Base-by-base conservation (phyloP, 2,329 filamentous ascomycete genomes). In the Aspergillus novoparasiticus region DNA sequence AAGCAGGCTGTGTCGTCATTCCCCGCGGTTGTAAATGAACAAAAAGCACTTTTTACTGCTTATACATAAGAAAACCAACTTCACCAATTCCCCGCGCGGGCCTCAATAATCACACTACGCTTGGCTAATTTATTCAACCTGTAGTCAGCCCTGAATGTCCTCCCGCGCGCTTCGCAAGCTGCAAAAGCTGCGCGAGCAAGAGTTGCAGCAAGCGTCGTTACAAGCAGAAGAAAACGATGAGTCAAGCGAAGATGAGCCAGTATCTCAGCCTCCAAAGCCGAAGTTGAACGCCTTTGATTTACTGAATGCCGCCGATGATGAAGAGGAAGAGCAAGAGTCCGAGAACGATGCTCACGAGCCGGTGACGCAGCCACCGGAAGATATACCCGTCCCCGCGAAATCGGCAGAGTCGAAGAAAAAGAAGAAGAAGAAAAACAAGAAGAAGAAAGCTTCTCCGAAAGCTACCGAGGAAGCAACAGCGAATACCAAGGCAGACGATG, bases 101-200 rank as follows among this genome's bases (percentile, higher is more conserved):
- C 14, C 16, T 30, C 26, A 11, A 19, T 3, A 19, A 28, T 32
- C 26, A n/a, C 16, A 50, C 16, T 50, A 26, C 14, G 14, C 16
- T 50, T 32, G 28, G 30, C 21, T 21, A 5, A 32, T 30, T 16
- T 8, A 2, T 34, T 19, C 4, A 30, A 12, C 10, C 12, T 23
- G 23, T 32, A 4, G 21, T 10, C 53, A 16, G 36, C 53, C 60
- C 69, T 70, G 61, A 48, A 90, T 90, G 88, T 90, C 88, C 50
- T 87, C 87, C 21, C 84, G 88, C 67, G 87, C 88, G n/a, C 77
- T 90, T 59, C 83, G 88, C 30, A 87, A 87, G 72, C 82, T 87
- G 60, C 87, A 89, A 73, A 84, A 84, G 66, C 85, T 88, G 79
- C 83, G 83, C 63, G 87, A 88, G 72, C 83, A 86, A 73, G 83